These are phyloP conservation scores for Boletus insuetus DNA, from an alignment of 768 basidiomycete species.

Conservation along the genomic window DNA sequence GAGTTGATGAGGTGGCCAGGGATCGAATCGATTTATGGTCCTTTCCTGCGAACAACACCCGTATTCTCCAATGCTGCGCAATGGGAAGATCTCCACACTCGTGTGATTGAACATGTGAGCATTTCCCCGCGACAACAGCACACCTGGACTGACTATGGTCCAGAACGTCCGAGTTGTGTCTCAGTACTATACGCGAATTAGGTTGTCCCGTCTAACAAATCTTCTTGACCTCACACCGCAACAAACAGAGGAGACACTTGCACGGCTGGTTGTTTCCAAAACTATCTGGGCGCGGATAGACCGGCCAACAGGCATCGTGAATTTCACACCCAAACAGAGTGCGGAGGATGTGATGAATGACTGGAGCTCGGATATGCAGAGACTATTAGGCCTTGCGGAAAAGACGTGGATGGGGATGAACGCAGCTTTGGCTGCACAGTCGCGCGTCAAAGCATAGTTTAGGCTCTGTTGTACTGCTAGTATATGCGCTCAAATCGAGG, in stretches of 20 bases:
- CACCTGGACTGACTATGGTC: not conserved
- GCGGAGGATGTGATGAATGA: slow-evolving; percentile 96
- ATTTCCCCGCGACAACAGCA: slow-evolving; percentile 9
- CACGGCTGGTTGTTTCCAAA: slow-evolving; percentile 86
- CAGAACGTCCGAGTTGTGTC: slow-evolving; percentile 96
- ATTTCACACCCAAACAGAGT: slow-evolving; percentile 77
- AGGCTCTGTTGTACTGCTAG: slow-evolving; percentile 18
- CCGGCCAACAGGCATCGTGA: slow-evolving; percentile 85
- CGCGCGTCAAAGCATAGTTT: slow-evolving; percentile 48
- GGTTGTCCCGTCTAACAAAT: slow-evolving; percentile 73
- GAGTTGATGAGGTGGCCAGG: slow-evolving; percentile 98
- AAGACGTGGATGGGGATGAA: slow-evolving; percentile 99
- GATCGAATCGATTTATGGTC: slow-evolving; percentile 84
- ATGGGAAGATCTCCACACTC: slow-evolving; percentile 94
- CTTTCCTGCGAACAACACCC: slow-evolving; percentile 72
- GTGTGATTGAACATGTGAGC: slow-evolving; percentile 94
- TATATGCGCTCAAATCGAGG: not conserved
- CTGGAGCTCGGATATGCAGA: slow-evolving; percentile 97
- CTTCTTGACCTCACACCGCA: slow-evolving; percentile 82
- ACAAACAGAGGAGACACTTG: slow-evolving; percentile 86
- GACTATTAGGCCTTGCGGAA: slow-evolving; percentile 86
- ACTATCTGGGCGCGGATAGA: slow-evolving; percentile 94
- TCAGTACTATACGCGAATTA: slow-evolving; percentile 93
- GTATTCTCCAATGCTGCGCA: slow-evolving; percentile 78
- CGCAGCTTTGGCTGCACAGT: slow-evolving; percentile 82